Base-by-base conservation (phyloP, 2,329 filamentous ascomycete genomes). In the Nigrospora osmanthi region DNA sequence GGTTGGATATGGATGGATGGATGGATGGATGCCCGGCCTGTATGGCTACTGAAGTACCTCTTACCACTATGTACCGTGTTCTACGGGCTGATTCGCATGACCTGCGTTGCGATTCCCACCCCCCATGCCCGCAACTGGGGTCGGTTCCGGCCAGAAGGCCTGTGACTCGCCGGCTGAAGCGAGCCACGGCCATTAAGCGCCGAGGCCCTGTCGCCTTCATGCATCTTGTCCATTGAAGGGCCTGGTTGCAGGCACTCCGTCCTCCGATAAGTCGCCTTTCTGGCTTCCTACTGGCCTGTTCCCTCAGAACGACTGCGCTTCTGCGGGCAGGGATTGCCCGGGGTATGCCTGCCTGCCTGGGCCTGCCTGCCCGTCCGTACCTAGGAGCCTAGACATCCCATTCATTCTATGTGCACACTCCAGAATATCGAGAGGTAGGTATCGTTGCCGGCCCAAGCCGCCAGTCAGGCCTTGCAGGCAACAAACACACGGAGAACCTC, bases 161-260 rank as follows among this genome's bases (percentile, higher is more conserved):
- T 64, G 56, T 65, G 59, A 65, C 58, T 67, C 59, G 67, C 58
- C 60, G 57, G 61, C 58, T 59, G 62, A 67, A 65, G 66, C 61
- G 65, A 68, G 61, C 58, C 66, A 59, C 62, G 54, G 60, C 58
- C 60, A 58, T 65, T 79, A 79, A 79, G 75, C 76, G 76, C 76
- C 69, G 71, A 62, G 67, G 68, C 69, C 75, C 71, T 56, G 52
- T 46, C 70, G 67, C 60, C 58, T 62, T 61, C 63, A 67, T 73
- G 72, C 72, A 72, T 67, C 65, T 67, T 66, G 53, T 52, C 52
- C 58, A 59, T 46, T 50, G 49, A 40, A 45, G 33, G 42, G 14
- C 13, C 19, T 28, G 23, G 23, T 28, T 28, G 23, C 23, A 28
- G 40, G 17, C 36, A 37, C 30, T 38, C 46, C 42, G 47, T 47